phyloP scores from a whole-genome alignment of 345 rosid genomes.

The Draba incana region DNA sequence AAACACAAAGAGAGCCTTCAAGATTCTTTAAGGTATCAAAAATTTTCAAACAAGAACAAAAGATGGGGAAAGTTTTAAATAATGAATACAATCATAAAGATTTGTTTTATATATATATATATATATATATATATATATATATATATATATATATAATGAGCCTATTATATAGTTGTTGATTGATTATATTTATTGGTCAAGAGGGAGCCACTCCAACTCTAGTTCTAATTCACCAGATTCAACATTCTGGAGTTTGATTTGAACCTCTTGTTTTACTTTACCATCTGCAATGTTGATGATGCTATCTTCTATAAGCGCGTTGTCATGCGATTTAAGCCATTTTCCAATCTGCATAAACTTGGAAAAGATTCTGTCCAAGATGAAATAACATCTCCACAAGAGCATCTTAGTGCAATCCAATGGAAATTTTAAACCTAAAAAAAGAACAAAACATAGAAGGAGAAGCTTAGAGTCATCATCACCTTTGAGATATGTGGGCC shows the following conservation, averaged over 20 bases:
- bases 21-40: constrained; percentile 25
- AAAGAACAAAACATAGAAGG: not conserved
- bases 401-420: constrained; percentile 4
- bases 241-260: constrained; percentile 88
- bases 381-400: not conserved
- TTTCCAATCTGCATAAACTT: constrained; percentile 86
- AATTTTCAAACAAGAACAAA: constrained; percentile 20
- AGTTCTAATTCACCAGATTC: constrained; percentile 85
- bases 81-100: constrained; percentile 29
- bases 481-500: constrained; percentile 98
- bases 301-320: constrained; percentile 89
- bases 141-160: no score
- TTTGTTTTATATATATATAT: constrained; percentile 3
- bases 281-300: constrained; percentile 84
- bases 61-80: not conserved
- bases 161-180: constrained; percentile 18
- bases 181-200: constrained; percentile 56
- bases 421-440: not conserved
- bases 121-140: no score
- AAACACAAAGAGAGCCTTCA: constrained; percentile 20
- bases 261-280: constrained; percentile 79
- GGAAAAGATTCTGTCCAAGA: constrained; percentile 5
- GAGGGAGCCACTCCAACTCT: constrained; percentile 80
- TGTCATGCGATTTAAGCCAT: constrained; percentile 86
- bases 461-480: constrained; percentile 41